phyloP scores from a whole-genome alignment of 352 stramenopile species.

The Globisporangium solare region DNA sequence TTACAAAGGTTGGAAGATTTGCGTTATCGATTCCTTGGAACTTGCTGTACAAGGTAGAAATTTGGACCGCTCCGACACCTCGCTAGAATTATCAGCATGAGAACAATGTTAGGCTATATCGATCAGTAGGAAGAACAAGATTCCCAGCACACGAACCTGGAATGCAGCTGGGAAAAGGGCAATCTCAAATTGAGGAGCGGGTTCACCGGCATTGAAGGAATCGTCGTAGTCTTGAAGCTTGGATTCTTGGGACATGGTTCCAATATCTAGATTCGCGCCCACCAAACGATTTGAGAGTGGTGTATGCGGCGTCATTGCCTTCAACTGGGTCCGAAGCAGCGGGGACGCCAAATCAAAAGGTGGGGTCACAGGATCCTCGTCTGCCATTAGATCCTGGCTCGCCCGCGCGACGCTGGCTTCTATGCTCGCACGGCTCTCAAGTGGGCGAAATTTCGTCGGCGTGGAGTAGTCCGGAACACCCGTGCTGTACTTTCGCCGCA shows the following conservation, averaged over 20 bases:
- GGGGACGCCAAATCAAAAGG: conserved; percentile 72
- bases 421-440: conserved; percentile 23
- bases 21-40: conserved; percentile 52
- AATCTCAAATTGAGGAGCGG: conserved; percentile 68
- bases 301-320: conserved; percentile 80
- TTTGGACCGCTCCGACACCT: conserved; percentile 72
- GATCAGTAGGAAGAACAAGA: neutral
- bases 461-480: conserved; percentile 36
- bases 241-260: conserved; percentile 62
- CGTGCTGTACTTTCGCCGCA: conserved; percentile 69
- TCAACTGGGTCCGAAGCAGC: conserved; percentile 72
- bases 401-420: conserved; percentile 28
- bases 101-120: conserved; percentile 4
- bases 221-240: conserved; percentile 68
- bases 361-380: conserved; percentile 58
- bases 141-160: conserved; percentile 36
- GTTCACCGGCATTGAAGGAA: conserved; percentile 54
- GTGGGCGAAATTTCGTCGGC: conserved; percentile 23
- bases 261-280: conserved; percentile 67
- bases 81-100: conserved; percentile 24
- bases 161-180: conserved; percentile 67
- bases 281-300: conserved; percentile 81
- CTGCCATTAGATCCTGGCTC: conserved; percentile 28
- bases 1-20: conserved; percentile 56
- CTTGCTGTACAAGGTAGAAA: conserved; percentile 83